phyloP scores from a whole-genome alignment of 140 eudicot genomes.

The Ambrosia hybrid region DNA sequence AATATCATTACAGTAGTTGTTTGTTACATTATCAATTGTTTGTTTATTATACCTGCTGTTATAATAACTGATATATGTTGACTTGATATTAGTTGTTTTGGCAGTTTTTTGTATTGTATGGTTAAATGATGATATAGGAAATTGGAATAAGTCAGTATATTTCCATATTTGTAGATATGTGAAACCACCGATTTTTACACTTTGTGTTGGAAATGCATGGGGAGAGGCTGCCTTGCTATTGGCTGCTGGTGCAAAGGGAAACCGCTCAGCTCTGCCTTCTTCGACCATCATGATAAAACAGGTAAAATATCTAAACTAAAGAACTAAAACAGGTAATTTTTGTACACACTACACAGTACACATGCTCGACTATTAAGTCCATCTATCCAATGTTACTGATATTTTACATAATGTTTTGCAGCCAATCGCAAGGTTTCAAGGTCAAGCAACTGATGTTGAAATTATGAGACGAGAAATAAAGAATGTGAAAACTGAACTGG shows the following conservation, averaged over 20 bases:
- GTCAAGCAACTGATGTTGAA: conserved; percentile 90
- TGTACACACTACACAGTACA: background rate
- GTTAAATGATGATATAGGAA: background rate
- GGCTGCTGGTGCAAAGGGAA: conserved; percentile 93
- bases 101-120: too few relatives aligned
- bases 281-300: conserved; percentile 90
- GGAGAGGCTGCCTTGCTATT: conserved; percentile 97
- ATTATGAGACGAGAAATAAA: conserved; percentile 65
- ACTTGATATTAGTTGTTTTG: too few relatives aligned
- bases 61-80: background rate
- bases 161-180: conserved; percentile 48
- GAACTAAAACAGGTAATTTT: background rate
- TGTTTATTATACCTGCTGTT: background rate
- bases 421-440: conserved; percentile 91
- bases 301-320: conserved; percentile 28
- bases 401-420: conserved; percentile 32
- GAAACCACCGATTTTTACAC: conserved; percentile 77
- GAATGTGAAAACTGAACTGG: conserved; percentile 59
- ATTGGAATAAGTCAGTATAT: background rate
- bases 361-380: background rate
- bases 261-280: conserved; percentile 95
- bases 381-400: background rate
- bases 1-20: background rate
- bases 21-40: conserved; percentile 11
- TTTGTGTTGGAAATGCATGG: conserved; percentile 98